These are phyloP conservation scores for Pyrus betulifolia DNA, from an alignment of 306 rosid species.

Conservation along the genomic window DNA sequence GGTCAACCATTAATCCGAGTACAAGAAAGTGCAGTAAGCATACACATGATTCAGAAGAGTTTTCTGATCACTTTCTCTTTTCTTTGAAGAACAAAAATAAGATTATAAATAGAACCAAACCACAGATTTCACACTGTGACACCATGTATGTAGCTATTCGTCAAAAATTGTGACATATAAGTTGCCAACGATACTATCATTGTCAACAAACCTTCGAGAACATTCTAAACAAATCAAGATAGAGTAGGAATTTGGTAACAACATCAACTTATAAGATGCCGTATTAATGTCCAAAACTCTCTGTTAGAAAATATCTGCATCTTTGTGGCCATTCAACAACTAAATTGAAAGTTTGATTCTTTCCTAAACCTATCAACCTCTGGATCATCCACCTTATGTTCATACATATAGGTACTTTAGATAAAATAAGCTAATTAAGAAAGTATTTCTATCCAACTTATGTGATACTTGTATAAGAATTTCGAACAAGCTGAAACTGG, in stretches of 20 bases:
- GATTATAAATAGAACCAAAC: no score
- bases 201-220: background rate
- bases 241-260: background rate
- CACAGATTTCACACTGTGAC: no score
- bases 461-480: background rate
- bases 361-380: no score
- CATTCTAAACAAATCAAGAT: no score
- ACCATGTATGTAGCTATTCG: no score
- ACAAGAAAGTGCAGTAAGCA: background rate
- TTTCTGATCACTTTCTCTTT: no score
- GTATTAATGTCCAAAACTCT: background rate
- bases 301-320: background rate
- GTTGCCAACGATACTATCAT: background rate
- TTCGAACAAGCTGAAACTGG: background rate
- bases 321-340: no score
- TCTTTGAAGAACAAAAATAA: no score
- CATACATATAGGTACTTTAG: background rate
- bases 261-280: background rate
- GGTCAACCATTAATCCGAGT: background rate
- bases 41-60: background rate
- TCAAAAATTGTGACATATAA: no score
- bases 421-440: background rate
- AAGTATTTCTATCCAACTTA: no score
- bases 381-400: background rate
- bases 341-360: no score